These are phyloP conservation scores for Aphanomyces cochlioides DNA, from an alignment of 352 stramenopile species.

Conservation along the genomic window DNA sequence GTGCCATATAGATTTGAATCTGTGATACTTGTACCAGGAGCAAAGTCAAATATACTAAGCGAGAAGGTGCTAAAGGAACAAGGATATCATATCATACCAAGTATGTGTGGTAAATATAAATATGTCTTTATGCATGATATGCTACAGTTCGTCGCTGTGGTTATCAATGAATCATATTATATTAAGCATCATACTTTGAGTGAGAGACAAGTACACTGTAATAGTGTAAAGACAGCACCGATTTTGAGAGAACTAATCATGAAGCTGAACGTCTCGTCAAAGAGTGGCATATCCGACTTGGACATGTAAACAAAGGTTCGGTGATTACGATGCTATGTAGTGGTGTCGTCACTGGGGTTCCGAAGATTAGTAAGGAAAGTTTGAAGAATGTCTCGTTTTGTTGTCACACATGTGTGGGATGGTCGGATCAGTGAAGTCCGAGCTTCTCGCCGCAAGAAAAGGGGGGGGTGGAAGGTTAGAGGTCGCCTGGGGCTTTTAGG, in stretches of 20 bases:
- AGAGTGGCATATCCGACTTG: background rate
- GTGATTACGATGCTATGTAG: background rate
- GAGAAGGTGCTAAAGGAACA: background rate
- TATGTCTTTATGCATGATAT: slow-evolving; percentile 1
- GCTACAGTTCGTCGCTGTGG: background rate
- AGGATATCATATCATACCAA: background rate
- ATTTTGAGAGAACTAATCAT: background rate
- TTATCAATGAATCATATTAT: background rate
- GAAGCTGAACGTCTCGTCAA: background rate
- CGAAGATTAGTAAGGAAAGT: too few relatives aligned
- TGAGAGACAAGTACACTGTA: background rate
- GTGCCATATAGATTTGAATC: background rate
- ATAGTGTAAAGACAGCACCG: background rate
- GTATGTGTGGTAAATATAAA: slow-evolving; percentile 6
- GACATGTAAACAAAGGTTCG: background rate
- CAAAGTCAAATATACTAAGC: background rate
- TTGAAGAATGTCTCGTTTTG: background rate
- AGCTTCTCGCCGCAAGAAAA: too few relatives aligned
- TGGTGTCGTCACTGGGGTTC: too few relatives aligned
- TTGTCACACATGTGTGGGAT: background rate
- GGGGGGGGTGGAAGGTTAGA: too few relatives aligned
- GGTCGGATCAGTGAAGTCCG: too few relatives aligned
- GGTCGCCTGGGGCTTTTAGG: too few relatives aligned
- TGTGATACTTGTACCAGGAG: background rate
- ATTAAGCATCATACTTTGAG: background rate